A percentile compares a stretch with the other conserved stretches of the same genome.
These are phyloP conservation scores for Mycena citricolor DNA, from an alignment of 1,284 basidiomycete genomes.

Conservation along the genomic window DNA sequence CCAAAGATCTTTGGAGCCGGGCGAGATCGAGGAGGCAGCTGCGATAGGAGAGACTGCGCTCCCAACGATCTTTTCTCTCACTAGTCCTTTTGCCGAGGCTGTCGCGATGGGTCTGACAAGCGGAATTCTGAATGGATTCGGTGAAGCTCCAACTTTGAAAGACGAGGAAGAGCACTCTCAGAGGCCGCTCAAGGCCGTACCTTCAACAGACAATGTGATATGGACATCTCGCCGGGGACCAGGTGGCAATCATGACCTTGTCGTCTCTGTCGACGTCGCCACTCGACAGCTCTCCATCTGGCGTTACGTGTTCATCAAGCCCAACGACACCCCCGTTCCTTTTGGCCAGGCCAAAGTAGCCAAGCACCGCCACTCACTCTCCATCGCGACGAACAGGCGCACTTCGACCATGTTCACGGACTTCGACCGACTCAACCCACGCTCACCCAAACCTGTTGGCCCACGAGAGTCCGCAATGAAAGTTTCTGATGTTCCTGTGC, in stretches of 20 bases:
- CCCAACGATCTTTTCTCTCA: constrained; percentile 77
- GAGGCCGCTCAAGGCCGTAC: constrained; percentile 49
- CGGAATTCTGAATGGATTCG: constrained; percentile 50
- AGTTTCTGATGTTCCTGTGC: constrained; percentile 33
- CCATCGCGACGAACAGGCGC: constrained; percentile 21
- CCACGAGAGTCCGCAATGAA: constrained; percentile 29
- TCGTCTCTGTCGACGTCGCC: constrained; percentile 58
- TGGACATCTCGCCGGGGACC: constrained; percentile 53
- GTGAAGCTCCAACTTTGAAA: constrained; percentile 41
- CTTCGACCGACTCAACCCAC: constrained; percentile 33
- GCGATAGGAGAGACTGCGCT: constrained; percentile 60
- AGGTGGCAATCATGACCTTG: constrained; percentile 36
- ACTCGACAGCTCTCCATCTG: constrained; percentile 59
- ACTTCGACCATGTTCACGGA: constrained; percentile 22
- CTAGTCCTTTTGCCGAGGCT: constrained; percentile 75
- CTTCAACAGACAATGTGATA: constrained; percentile 61
- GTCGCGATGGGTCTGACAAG: constrained; percentile 63
- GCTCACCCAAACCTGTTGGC: constrained; percentile 36
- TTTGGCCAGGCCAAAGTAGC: constrained; percentile 19
- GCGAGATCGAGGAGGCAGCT: constrained; percentile 66
- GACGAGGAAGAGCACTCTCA: constrained; percentile 55
- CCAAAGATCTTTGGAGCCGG: constrained; percentile 69
- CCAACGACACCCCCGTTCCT: constrained; percentile 47
- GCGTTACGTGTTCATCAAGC: constrained; percentile 68
- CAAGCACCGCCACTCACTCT: constrained; percentile 23